Base-by-base conservation (phyloP, 139 green algal species). In the Gonium pectorale region DNA sequence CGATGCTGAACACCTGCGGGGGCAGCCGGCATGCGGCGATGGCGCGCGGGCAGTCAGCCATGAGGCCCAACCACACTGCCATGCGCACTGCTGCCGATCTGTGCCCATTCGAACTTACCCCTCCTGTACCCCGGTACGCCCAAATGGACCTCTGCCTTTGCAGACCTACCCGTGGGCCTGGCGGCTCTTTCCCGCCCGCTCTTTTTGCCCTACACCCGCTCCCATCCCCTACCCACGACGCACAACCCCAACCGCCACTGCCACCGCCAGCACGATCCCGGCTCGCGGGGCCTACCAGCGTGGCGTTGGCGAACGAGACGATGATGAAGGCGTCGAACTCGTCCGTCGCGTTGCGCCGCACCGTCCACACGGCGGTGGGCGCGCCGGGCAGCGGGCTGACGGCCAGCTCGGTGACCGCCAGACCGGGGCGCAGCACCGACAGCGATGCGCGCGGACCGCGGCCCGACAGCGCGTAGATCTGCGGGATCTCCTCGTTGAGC, bases 321-420 rank as follows among this genome's bases (percentile, higher is more conserved):
- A 99, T 92, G 77, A 99, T 99, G 94, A 96, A 99, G 8, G 92
- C 90, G 83, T 99, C 97, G 80, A 94, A 97, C 63, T 97, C 94
- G 75, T 99, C 96, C 26, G 67, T 81, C 7, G 82, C 74, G 44
- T 74, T 84, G 33, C 90, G 89, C 43, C 91, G 90, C 33, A 98
- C 81, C 19, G 97, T 99, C 92, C 95, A 99, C 13, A 99, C 94
- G 5, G 92, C 96, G 13, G 90, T 99, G 68, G 97, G 97, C 33
- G 92, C 91, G 41, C 96, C 97, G 1, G 98, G 96, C 75, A 99
- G 90, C 24, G 92, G 91, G 0, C 92, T 97, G 40, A 97, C 95
- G 0, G 97, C 97, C 85, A 99, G 95, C 87, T 99, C 97, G 22
- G 93, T 94, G 9, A 99, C 93, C 0, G 94, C 94, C 22, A 99